Evolutionary conservation across 371 early-diverging fungal species (phyloP).

Genomic region (Fennellomyces sp.): DNA sequence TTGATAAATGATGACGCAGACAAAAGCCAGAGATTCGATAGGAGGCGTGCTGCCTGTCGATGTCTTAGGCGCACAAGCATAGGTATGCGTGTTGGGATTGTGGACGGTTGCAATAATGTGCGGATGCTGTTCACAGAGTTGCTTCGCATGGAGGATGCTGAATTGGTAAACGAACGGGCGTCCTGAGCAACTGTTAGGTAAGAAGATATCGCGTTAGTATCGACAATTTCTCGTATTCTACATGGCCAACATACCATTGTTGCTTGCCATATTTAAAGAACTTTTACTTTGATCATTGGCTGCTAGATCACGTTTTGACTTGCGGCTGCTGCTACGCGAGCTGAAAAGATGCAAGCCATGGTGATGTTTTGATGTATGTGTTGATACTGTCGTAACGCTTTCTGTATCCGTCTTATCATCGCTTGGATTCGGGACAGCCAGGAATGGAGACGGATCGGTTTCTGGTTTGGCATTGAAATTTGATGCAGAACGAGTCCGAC

Average conservation of each 20-base stretch:
- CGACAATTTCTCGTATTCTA: no score
- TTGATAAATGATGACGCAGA: conserved; percentile 65
- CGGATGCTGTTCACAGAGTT: conserved; percentile 21
- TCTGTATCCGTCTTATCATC: neutral
- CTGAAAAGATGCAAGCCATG: conserved; percentile 19
- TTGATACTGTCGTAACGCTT: conserved; percentile 5
- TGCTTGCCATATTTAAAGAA: neutral
- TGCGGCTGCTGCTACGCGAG: conserved; percentile 10
- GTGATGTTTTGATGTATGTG: conserved; percentile 9
- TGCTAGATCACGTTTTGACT: conserved; percentile 8
- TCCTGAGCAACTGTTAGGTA: neutral
- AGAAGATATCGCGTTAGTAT: no score
- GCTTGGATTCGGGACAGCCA: conserved; percentile 6
- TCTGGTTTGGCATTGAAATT: conserved; percentile 1
- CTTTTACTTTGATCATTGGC: conserved; percentile 1
- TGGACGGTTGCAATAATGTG: conserved; percentile 16
- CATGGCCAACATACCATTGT: no score
- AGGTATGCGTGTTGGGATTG: conserved; percentile 12
- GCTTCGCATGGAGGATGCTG: conserved; percentile 14
- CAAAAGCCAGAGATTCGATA: conserved; percentile 58
- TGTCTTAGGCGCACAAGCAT: conserved; percentile 23
- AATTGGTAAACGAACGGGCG: neutral
- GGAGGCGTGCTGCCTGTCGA: conserved; percentile 23
- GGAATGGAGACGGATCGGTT: neutral
- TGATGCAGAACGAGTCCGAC: conserved; percentile 4